Evolutionary conservation across 768 basidiomycete genomes (phyloP).

Genomic region (Termitomyces sp.): DNA sequence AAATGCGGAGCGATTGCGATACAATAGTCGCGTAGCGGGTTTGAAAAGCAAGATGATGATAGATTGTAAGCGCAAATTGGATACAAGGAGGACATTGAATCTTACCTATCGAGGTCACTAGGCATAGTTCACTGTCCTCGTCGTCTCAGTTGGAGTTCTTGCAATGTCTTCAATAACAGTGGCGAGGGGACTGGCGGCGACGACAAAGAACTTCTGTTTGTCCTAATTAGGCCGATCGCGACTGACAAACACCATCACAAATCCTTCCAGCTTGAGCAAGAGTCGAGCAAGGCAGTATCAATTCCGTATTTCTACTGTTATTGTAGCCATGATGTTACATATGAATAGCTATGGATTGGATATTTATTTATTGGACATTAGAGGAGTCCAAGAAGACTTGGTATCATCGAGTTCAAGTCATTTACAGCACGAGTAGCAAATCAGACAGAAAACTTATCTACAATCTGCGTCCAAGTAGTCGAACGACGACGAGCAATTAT

Average conservation of each 20-base stretch:
- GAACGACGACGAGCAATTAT: neutral
- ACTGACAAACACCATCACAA: neutral
- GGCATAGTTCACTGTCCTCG: conserved; percentile 11
- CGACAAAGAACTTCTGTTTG: neutral
- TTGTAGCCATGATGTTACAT: conserved; percentile 11
- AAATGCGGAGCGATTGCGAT: conserved; percentile 1
- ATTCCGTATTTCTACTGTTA: conserved; percentile 6
- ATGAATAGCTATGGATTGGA: neutral
- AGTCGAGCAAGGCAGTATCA: neutral
- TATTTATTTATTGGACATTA: neutral
- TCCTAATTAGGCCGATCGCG: conserved; percentile 11
- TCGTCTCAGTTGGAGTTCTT: neutral
- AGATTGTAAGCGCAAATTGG: neutral
- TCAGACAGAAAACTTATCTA: neutral
- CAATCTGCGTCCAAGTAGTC: neutral
- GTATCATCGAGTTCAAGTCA: neutral
- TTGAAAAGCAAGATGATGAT: neutral
- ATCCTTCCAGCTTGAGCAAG: neutral
- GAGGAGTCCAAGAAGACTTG: neutral
- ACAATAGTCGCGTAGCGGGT: neutral
- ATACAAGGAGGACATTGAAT: neutral
- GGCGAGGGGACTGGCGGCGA: neutral
- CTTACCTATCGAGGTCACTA: conserved; percentile 21
- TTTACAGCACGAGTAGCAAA: neutral
- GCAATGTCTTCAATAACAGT: neutral